Evolutionary conservation across 192 early-diverging fungal genomes (phyloP), one percentile per base, ranked within the genome.

Genomic region (Coemansia nantahalensis): DNA sequence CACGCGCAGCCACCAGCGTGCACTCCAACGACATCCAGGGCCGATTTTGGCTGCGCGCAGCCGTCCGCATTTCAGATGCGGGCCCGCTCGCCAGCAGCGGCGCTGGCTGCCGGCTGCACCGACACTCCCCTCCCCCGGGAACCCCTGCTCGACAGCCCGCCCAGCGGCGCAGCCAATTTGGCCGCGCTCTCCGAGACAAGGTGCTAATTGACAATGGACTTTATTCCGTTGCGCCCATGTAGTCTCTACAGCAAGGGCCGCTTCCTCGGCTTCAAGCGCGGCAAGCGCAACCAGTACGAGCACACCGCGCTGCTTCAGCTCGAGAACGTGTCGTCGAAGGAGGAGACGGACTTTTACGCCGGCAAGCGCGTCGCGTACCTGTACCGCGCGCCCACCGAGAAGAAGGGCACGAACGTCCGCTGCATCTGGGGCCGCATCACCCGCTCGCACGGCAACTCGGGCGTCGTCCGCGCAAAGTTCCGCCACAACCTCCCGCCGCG

Each of bases 191-290:
- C 3, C 44, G 16, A 28, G 13, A 19, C 23, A 22, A 18, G 24
- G 11, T 31, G 15, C 19, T 15, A 26, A 17, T 19, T n/a, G 21
- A 23, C 40, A 13, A n/a, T n/a, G n/a, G n/a, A n/a, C n/a, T n/a
- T n/a, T n/a, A n/a, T 62, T 44, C 49, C n/a, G 44, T 23, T 50
- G 11, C 17, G 19, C 18, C 30, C 19, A 13, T 70, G 54, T 67
- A 99, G 97, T 83, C 90, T 97, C 66, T 97, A 97, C 88, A 85
- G 89, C 77, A 96, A 96, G 83, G 97, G 87, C 75, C 87, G 91
- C 69, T 84, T 97, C 79, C 88, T 97, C 73, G 94, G 95, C 57
- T 95, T 81, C 87, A 84, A 89, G 79, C 91, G 94, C 68, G 79
- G 87, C 45, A 93, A 92, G 89, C 89, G 86, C 70, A 92, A 84